phyloP scores from a whole-genome alignment of 2,329 filamentous ascomycete genomes.

The Nannizziopsis barbatae region DNA sequence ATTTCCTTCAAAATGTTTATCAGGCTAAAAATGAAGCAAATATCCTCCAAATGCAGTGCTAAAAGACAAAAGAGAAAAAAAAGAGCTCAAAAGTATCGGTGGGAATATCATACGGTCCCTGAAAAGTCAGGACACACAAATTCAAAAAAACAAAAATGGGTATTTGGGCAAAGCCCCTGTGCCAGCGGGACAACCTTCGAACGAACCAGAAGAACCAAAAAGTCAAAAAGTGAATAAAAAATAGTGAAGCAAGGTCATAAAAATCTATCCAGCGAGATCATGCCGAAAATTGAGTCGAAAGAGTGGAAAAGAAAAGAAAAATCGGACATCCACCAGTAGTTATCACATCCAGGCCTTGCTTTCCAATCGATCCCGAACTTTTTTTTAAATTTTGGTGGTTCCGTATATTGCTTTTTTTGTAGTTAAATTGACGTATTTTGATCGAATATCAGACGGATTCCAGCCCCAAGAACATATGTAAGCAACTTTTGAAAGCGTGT shows the following conservation, averaged over 20 bases:
- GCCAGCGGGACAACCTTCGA: constrained; percentile 5
- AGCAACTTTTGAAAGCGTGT: not conserved
- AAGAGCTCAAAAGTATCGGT: not conserved
- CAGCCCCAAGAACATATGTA: constrained; percentile 6
- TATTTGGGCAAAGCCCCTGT: constrained; percentile 7
- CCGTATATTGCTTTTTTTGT: constrained; percentile 2
- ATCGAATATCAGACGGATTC: constrained; percentile 5
- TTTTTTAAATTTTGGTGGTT: constrained; percentile 1
- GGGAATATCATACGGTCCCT: not conserved
- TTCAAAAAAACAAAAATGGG: not conserved
- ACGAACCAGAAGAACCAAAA: not conserved
- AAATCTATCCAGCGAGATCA: not conserved
- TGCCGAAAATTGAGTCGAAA: not conserved
- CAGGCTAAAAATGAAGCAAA: constrained; percentile 3
- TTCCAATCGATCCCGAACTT: not conserved
- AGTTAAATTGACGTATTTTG: not conserved
- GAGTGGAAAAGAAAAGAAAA: not conserved
- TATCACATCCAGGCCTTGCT: too few species aligned
- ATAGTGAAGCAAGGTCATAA: not conserved
- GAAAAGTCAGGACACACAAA: too few species aligned
- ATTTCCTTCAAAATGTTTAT: not conserved
- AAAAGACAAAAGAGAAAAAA: not conserved
- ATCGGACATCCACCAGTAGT: not conserved
- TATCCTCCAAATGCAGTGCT: constrained; percentile 7
- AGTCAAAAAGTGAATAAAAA: not conserved